Evolutionary conservation across 345 rosid species (phyloP), one percentile per base, ranked within the genome.

Genomic region (Arabis alpina): DNA sequence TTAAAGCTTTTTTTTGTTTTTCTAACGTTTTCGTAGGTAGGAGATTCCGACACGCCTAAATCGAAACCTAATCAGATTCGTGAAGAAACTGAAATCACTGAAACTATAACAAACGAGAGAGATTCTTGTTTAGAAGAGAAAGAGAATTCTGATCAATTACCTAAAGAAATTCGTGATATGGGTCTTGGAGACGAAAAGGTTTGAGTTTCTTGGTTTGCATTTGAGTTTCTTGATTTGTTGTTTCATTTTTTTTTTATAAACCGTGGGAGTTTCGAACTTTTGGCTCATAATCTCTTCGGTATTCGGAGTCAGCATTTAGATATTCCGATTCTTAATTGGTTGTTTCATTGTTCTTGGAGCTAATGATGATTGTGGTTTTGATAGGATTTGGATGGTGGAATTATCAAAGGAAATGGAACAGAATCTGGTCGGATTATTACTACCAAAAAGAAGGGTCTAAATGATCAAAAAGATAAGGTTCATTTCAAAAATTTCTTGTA

Each of bases 351-450:
- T 16, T 34, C 42, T 47, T 42, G 30, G 4, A 54, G 32, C 49
- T 37, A 0, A 48, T 5, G 3, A 43, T 55, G 14, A 11, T 72
- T 1, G 11, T 5, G 36, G 19, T 23, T 51, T 74, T 61, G 36
- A 11, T 55, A 77, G 80, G 80, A 77, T 28, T 51, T 23, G 23
- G 80, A 71, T 2, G 24, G 58, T 59, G 68, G 63, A 8, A 24
- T 66, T 7, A 64, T 77, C 49, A 71, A 72, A 4, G 80, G 99
- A 25, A 88, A 81, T 66, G 92, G 98, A 3, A 81, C 97, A 51
- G 99, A 95, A 81, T 79, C 97, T 14, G 98, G 99, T 25, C 97
- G 89, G 53, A 81, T 95, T 54, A 95, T 95, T 68, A 82, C 90
- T 76, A 92, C 99, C 3, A 87, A 89, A 2, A 71, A 88, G 71